Conservation (phyloP, 768 basidiomycete species). For the Omphalotus guepiniiformis region DNA sequence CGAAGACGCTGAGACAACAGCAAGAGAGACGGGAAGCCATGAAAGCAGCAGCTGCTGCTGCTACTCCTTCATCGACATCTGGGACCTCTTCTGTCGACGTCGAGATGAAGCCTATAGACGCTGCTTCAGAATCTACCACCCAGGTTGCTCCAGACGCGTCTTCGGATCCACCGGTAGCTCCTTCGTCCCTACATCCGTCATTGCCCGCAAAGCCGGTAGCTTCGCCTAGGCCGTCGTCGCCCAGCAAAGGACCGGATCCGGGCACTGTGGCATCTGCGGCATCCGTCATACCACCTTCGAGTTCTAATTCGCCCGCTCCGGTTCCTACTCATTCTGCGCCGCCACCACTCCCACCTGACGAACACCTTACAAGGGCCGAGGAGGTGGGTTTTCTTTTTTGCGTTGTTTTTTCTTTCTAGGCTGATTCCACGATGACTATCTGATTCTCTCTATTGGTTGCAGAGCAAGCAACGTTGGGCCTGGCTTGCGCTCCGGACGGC, state of each 20-base stretch:
- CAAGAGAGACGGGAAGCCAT: conserved; percentile 23
- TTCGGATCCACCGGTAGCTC: conserved; percentile 25
- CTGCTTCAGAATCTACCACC: conserved; percentile 12
- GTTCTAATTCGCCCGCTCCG: conserved; percentile 11
- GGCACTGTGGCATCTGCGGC: conserved; percentile 21
- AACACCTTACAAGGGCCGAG: conserved; percentile 54
- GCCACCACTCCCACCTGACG: conserved; percentile 34
- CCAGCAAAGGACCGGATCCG: conserved; percentile 29
- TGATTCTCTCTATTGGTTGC: conserved; percentile 10
- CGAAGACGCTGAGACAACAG: conserved; percentile 31
- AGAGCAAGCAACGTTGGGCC: conserved; percentile 75
- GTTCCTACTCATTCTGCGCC: conserved; percentile 26
- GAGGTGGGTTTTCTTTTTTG: conserved; percentile 41
- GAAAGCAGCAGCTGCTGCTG: conserved; percentile 23
- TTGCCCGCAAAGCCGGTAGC: conserved; percentile 67
- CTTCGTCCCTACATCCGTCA: conserved; percentile 52
- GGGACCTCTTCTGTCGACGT: conserved; percentile 15
- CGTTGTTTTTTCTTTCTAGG: conserved; percentile 2
- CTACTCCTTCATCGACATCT: conserved; percentile 15
- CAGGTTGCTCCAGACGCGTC: conserved; percentile 15
- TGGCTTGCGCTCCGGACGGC: conserved; percentile 81
- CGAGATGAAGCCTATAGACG: conserved; percentile 9
- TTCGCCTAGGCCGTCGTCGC: conserved; percentile 23
- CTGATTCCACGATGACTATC: neutral
- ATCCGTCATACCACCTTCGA: conserved; percentile 11